Percentiles rank a stretch among this genome's conserved stretches.
These are phyloP conservation scores for Beverwykella pulmonaria DNA, from an alignment of 495 filamentous ascomycete genomes.

Conservation along the genomic window DNA sequence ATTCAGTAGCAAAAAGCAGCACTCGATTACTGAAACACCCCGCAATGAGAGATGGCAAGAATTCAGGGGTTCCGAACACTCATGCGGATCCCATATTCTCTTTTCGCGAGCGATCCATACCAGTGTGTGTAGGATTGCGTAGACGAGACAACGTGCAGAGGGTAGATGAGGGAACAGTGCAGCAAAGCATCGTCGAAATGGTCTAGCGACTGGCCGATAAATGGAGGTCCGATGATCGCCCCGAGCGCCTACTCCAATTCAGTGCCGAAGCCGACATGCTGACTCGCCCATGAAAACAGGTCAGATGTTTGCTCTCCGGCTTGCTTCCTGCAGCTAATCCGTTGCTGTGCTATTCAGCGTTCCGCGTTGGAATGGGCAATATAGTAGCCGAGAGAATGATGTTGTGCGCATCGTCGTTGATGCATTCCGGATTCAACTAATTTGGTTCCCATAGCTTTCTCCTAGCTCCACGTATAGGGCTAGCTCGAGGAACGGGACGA, in stretches of 20 bases:
- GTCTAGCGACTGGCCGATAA: neutral
- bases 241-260: neutral
- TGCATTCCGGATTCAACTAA: slow-evolving; percentile 10
- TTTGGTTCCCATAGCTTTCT: slow-evolving; percentile 40
- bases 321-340: neutral
- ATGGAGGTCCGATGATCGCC: neutral
- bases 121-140: neutral
- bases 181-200: neutral
- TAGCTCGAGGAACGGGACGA: slow-evolving; percentile 40
- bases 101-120: neutral
- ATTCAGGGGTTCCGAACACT: neutral
- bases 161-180: neutral
- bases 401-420: neutral
- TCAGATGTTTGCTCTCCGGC: neutral
- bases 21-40: neutral
- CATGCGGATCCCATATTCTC: neutral
- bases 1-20: neutral
- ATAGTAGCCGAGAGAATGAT: neutral
- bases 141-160: neutral
- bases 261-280: neutral
- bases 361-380: neutral
- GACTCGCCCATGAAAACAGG: neutral
- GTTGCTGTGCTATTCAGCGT: neutral
- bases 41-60: neutral
- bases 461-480: slow-evolving; percentile 26